phyloP scores from a whole-genome alignment of 2,329 filamentous ascomycete genomes.

The Colletotrichum melonis region DNA sequence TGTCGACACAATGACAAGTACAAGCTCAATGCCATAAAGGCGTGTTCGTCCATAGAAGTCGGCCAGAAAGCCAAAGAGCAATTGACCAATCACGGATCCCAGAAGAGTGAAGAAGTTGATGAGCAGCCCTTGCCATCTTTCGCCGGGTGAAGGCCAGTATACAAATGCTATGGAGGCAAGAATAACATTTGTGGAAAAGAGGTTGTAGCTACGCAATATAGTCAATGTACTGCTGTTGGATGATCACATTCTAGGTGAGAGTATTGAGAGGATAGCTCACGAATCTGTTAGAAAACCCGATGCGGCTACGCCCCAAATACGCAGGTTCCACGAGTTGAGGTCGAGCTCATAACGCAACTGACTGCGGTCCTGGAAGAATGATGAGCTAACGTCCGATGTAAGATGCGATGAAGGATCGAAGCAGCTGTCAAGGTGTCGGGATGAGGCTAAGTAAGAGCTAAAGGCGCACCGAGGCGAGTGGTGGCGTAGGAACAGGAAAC shows the following conservation, averaged over 20 bases:
- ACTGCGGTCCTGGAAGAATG: conserved; percentile 56
- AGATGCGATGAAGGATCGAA: conserved; percentile 7
- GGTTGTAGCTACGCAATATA: conserved; percentile 56
- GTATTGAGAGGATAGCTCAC: conserved; percentile 45
- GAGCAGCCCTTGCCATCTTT: conserved; percentile 56
- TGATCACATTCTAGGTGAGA: not conserved
- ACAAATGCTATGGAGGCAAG: conserved; percentile 64
- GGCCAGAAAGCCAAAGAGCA: conserved; percentile 64
- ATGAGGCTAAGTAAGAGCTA: not conserved
- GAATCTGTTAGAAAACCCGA: conserved; percentile 66
- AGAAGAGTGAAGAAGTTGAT: conserved; percentile 65
- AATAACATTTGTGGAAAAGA: conserved; percentile 67
- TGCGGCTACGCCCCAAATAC: conserved; percentile 66
- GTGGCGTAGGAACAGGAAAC: not conserved
- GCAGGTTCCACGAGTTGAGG: conserved; percentile 65
- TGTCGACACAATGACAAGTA: conserved; percentile 68
- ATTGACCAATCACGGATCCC: conserved; percentile 63
- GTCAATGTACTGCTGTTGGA: not conserved
- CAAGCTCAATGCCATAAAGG: conserved; percentile 66
- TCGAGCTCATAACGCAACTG: conserved; percentile 65
- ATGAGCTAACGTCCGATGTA: not conserved
- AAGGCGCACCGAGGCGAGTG: not conserved
- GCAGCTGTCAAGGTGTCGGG: not conserved
- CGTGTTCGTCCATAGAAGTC: conserved; percentile 66
- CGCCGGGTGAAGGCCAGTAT: conserved; percentile 59